Percentiles rank a stretch among this genome's conserved stretches.
Conservation (phyloP, 148 eudicot genomes). For the Vaccinium darrowii region DNA sequence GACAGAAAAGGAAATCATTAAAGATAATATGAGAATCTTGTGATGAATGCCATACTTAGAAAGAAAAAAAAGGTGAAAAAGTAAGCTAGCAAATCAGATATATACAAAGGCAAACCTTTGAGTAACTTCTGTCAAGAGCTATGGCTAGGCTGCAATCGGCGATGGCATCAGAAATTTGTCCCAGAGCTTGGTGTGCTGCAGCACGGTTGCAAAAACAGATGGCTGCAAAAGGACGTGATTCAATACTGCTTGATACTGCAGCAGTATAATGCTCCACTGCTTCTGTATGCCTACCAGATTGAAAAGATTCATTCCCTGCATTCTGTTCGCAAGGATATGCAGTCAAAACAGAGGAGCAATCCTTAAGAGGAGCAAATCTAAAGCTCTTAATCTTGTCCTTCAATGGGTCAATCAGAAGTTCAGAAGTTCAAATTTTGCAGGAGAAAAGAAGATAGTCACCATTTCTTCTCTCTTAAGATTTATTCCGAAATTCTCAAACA, state of each 20-base stretch:
- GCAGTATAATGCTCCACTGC: slow-evolving; percentile 82
- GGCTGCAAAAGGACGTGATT: slow-evolving; percentile 83
- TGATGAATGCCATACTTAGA: neutral
- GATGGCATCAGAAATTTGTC: slow-evolving; percentile 81
- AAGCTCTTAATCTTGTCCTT: slow-evolving; percentile 7
- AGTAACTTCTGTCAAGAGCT: slow-evolving; percentile 70
- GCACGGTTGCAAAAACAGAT: slow-evolving; percentile 94
- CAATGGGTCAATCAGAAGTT: neutral
- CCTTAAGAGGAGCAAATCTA: neutral
- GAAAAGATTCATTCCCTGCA: slow-evolving; percentile 86
- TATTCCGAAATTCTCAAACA: neutral
- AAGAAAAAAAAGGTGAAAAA: neutral
- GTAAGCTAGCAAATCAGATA: neutral
- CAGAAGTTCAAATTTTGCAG: neutral
- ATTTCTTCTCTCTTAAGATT: neutral
- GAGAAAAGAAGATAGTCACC: neutral
- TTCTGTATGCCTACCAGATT: slow-evolving; percentile 69
- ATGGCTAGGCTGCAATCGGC: slow-evolving; percentile 93
- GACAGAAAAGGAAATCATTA: neutral
- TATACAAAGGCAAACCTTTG: slow-evolving; percentile 49
- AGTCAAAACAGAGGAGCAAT: slow-evolving; percentile 1
- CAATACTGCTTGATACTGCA: slow-evolving; percentile 65
- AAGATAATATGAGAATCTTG: neutral
- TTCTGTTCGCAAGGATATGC: slow-evolving; percentile 38
- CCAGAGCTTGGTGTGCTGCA: slow-evolving; percentile 79